These are phyloP conservation scores for Cercospora canescens DNA, from an alignment of 2,329 filamentous ascomycete species.

Conservation along the genomic window DNA sequence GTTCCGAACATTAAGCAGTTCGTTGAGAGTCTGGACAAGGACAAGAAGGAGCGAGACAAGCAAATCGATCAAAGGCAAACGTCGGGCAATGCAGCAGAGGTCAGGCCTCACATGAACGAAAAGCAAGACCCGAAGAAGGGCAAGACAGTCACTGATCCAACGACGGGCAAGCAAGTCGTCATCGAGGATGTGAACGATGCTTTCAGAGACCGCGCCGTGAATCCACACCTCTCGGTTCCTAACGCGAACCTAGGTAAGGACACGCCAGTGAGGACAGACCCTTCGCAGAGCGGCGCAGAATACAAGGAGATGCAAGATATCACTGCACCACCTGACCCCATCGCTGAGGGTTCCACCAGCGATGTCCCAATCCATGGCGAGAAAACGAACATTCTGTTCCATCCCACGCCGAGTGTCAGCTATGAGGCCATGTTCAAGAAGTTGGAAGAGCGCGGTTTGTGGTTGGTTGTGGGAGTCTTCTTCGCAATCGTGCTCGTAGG, in stretches of 20 bases:
- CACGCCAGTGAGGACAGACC: conserved; percentile 69
- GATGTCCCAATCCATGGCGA: conserved; percentile 96
- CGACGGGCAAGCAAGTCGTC: conserved; percentile 80
- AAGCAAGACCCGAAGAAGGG: conserved; percentile 49
- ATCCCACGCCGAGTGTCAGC: conserved; percentile 86
- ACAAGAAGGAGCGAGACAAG: conserved; percentile 75
- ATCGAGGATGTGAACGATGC: conserved; percentile 79
- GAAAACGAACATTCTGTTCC: conserved; percentile 94
- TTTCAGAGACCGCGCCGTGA: conserved; percentile 67
- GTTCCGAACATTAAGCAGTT: conserved; percentile 88
- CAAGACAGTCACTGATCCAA: conserved; percentile 77
- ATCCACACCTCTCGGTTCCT: conserved; percentile 78
- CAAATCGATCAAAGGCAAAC: conserved; percentile 58
- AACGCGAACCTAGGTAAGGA: conserved; percentile 83
- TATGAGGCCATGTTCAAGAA: conserved; percentile 84
- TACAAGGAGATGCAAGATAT: conserved; percentile 86
- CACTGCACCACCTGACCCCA: conserved; percentile 84
- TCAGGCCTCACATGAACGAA: conserved; percentile 49
- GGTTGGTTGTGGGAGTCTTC: conserved; percentile 70
- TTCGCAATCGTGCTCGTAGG: conserved; percentile 74
- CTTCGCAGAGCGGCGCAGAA: conserved; percentile 71
- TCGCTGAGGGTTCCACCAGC: conserved; percentile 78
- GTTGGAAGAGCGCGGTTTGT: conserved; percentile 72
- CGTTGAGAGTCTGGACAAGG: conserved; percentile 71
- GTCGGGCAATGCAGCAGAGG: conserved; percentile 39